Conservation (phyloP, 768 basidiomycete species). For the Tremella fuciformis region DNA sequence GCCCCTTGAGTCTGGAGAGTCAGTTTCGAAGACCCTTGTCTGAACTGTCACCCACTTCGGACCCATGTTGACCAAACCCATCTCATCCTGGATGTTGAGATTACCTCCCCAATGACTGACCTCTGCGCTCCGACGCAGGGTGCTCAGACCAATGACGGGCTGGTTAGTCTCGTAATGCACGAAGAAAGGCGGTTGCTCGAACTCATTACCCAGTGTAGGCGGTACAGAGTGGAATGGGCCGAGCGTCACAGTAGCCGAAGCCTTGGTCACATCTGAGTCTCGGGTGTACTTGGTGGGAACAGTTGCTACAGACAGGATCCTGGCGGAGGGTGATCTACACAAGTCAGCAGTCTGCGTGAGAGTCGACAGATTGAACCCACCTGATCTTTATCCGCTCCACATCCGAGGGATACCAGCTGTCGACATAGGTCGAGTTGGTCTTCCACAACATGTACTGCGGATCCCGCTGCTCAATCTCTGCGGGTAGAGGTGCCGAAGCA, state of each 20-base stretch:
- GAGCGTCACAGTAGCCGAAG: conserved; percentile 77
- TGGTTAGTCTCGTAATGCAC: conserved; percentile 81
- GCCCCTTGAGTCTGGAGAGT: conserved; percentile 74
- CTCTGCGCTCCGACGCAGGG: conserved; percentile 73
- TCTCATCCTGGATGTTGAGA: conserved; percentile 85
- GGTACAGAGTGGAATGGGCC: conserved; percentile 81
- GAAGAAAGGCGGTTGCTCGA: conserved; percentile 65
- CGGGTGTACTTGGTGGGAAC: conserved; percentile 56
- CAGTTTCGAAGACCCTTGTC: conserved; percentile 5
- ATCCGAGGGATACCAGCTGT: conserved; percentile 76
- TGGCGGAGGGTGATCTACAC: conserved; percentile 66
- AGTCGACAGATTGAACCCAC: conserved; percentile 56
- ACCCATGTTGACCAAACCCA: conserved; percentile 81
- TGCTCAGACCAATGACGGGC: conserved; percentile 72
- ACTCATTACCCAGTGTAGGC: conserved; percentile 60
- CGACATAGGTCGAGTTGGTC: conserved; percentile 67
- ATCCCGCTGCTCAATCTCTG: conserved; percentile 68
- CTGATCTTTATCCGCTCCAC: conserved; percentile 83
- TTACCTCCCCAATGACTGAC: conserved; percentile 97
- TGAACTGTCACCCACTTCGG: conserved; percentile 76
- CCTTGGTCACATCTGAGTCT: conserved; percentile 65
- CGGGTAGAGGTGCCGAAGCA: conserved; percentile 71
- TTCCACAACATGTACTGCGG: conserved; percentile 75
- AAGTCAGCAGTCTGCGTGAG: background rate
- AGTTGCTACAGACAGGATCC: conserved; percentile 65